Evolutionary conservation across 2,329 filamentous ascomycete species (phyloP).

Genomic region (Penicillium sp.): DNA sequence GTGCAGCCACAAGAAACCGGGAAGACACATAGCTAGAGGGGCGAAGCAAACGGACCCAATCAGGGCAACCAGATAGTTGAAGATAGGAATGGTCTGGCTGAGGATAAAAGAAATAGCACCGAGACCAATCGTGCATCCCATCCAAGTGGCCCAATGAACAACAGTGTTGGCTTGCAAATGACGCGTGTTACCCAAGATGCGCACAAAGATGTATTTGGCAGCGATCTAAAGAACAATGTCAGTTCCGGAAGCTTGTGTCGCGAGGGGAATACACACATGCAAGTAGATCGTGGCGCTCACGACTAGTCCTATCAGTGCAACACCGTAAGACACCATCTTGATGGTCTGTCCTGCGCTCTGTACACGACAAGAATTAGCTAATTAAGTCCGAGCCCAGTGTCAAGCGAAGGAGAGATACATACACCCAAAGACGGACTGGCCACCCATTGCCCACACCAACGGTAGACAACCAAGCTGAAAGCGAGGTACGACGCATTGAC

Average conservation of each 20-base stretch:
- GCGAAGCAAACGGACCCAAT: conserved; percentile 51
- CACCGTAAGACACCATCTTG: conserved; percentile 61
- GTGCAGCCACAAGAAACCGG: conserved; percentile 50
- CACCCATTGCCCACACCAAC: conserved; percentile 60
- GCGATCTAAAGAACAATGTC: conserved; percentile 37
- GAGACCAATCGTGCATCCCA: conserved; percentile 45
- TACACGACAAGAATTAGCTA: conserved; percentile 28
- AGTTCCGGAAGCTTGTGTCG: neutral
- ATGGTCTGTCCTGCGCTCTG: conserved; percentile 52
- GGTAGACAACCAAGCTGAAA: conserved; percentile 58
- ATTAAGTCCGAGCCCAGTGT: neutral
- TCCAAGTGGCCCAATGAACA: conserved; percentile 52
- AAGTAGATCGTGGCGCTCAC: conserved; percentile 48
- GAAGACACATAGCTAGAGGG: conserved; percentile 48
- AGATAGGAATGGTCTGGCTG: conserved; percentile 52
- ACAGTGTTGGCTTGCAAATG: conserved; percentile 51
- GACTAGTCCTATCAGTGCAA: conserved; percentile 54
- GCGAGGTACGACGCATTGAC: conserved; percentile 55
- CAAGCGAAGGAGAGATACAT: neutral
- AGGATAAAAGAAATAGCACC: conserved; percentile 48
- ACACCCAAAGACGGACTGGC: conserved; percentile 56
- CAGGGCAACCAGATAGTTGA: conserved; percentile 51
- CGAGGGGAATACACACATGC: conserved; percentile 18
- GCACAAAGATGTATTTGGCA: conserved; percentile 55
- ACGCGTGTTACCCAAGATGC: conserved; percentile 48